A percentile compares a stretch with the other conserved stretches of the same genome.
Conservation (phyloP, 208 protist species). For the Crithidia thermophila region DNA sequence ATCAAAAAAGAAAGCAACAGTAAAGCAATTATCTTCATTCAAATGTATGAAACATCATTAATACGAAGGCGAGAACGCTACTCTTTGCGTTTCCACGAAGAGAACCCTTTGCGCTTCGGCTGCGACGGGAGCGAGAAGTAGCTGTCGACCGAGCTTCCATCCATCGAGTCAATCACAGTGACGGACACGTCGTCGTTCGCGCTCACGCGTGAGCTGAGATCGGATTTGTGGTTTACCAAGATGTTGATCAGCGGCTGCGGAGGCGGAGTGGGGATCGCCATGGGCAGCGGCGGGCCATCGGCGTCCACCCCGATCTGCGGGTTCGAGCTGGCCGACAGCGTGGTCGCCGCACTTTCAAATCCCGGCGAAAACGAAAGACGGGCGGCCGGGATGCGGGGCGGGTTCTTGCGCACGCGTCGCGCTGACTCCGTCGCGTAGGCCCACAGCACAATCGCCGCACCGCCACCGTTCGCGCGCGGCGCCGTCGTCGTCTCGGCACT, state of each 20-base stretch:
- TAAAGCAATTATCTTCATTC: too few relatives aligned
- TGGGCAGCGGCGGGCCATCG: not conserved
- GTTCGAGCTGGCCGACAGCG: not conserved
- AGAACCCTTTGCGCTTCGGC: slow-evolving; percentile 3
- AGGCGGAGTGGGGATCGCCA: not conserved
- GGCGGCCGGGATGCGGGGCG: not conserved
- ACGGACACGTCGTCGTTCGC: not conserved
- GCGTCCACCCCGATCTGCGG: not conserved
- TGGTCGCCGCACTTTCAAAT: not conserved
- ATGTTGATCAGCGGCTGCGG: not conserved
- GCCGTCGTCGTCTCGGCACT: not conserved
- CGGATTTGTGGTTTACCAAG: not conserved
- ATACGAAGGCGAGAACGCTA: not conserved
- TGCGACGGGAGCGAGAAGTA: not conserved
- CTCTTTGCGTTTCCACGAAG: not conserved
- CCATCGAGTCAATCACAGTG: not conserved
- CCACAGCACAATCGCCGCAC: slow-evolving; percentile 16
- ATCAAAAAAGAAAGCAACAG: too few relatives aligned
- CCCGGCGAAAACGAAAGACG: slow-evolving; percentile 1
- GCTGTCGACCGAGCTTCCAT: not conserved
- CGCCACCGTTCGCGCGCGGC: not conserved
- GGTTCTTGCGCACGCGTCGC: not conserved
- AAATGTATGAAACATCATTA: too few relatives aligned
- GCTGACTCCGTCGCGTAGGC: slow-evolving; percentile 1
- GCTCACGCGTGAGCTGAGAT: not conserved